Conservation (phyloP, 495 filamentous ascomycete species). For the Daldinia vernicosa region DNA sequence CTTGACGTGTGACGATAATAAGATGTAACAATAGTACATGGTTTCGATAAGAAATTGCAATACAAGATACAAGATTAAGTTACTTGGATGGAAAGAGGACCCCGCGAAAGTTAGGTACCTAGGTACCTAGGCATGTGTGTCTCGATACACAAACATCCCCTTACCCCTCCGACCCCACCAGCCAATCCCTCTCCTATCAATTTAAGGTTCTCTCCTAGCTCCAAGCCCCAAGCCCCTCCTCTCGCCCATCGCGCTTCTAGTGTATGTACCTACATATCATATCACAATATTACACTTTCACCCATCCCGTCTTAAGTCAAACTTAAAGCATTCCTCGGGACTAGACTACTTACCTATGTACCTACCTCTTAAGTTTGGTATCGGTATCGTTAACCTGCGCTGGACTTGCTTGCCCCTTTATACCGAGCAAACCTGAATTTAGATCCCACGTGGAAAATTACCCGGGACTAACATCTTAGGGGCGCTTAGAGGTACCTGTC, state of each 20-base stretch:
- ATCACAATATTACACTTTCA: constrained; percentile 30
- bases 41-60: too few relatives aligned
- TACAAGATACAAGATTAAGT: too few relatives aligned
- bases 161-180: constrained; percentile 37
- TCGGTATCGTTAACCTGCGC: neutral
- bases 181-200: constrained; percentile 14
- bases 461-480: constrained; percentile 16
- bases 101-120: constrained; percentile 19
- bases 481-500: neutral
- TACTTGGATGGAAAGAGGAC: constrained; percentile 18
- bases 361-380: neutral
- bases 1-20: too few relatives aligned
- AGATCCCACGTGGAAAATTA: constrained; percentile 43
- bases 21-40: too few relatives aligned
- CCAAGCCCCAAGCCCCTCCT: constrained; percentile 17
- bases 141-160: constrained; percentile 11
- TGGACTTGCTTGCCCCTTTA: neutral
- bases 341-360: neutral
- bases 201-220: constrained; percentile 22
- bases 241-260: neutral
- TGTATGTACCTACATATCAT: too few relatives aligned
- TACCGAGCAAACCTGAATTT: constrained; percentile 30
- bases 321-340: constrained; percentile 32
- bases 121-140: too few relatives aligned
- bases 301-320: constrained; percentile 32